Evolutionary conservation across 129 eudicot species (phyloP).

Genomic region (carrot (Daucus carota)): DH1_v3.0 NC_030388.2:22315501-22316000

Average conservation of each 20-base stretch:
- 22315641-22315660: conserved; percentile 34
- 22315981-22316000: too few relatives aligned
- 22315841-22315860: too few relatives aligned
- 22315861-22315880: too few relatives aligned
- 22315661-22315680: conserved; percentile 48
- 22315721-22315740: conserved; percentile 60
- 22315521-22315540: conserved; percentile 7
- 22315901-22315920: too few relatives aligned
- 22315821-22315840: too few relatives aligned
- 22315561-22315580: conserved; percentile 37
- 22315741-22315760: conserved; percentile 53
- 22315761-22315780: conserved; percentile 60
- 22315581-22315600: conserved; percentile 31
- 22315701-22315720: conserved; percentile 84
- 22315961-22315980: too few relatives aligned
- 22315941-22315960: too few relatives aligned
- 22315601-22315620: conserved; percentile 16
- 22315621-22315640: neutral
- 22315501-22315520: neutral
- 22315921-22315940: too few relatives aligned
- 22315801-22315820: too few relatives aligned
- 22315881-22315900: too few relatives aligned
- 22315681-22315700: conserved; percentile 64
- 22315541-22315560: conserved; percentile 27
- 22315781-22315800: neutral